A percentile compares a stretch with the other conserved stretches of the same genome.
Evolutionary conservation across 2,329 filamentous ascomycete genomes (phyloP).

Genomic region (Fusarium pilosicola): DNA sequence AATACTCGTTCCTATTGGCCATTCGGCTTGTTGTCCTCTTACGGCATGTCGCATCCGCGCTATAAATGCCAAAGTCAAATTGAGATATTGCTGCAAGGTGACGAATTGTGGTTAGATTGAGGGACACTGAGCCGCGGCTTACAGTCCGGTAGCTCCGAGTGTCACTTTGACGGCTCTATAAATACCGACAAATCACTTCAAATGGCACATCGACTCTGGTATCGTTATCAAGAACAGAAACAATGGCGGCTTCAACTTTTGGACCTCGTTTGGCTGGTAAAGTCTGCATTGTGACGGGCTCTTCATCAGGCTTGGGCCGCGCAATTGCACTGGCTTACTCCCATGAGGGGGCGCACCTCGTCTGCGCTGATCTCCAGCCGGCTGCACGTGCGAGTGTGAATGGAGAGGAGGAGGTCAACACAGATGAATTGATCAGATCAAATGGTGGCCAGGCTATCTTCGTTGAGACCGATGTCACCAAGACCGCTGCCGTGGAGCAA

Average conservation of each 20-base stretch:
- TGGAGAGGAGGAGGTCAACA: constrained; percentile 44
- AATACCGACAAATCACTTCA: not conserved
- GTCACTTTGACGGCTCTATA: not conserved
- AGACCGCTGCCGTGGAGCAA: constrained; percentile 49
- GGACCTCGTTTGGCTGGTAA: constrained; percentile 24
- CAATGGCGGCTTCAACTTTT: not conserved
- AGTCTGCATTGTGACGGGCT: constrained; percentile 57
- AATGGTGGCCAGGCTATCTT: constrained; percentile 53
- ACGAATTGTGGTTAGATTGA: not conserved
- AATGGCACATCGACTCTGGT: fast-evolving
- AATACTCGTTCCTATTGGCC: not conserved
- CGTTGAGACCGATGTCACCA: constrained; percentile 55
- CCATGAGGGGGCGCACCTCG: constrained; percentile 53
- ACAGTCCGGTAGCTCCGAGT: not conserved
- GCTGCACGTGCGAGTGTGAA: constrained; percentile 41
- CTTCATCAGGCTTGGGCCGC: constrained; percentile 58
- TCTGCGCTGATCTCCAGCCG: constrained; percentile 54
- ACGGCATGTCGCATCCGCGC: not conserved
- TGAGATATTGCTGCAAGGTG: not conserved
- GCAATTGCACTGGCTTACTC: constrained; percentile 57
- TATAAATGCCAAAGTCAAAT: not conserved
- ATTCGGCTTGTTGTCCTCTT: constrained; percentile 12
- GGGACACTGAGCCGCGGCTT: not conserved
- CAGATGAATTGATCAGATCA: constrained; percentile 48
- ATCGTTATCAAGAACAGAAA: not conserved